Conservation (phyloP, 768 basidiomycete species). For the Xerocomus spinulosus region DNA sequence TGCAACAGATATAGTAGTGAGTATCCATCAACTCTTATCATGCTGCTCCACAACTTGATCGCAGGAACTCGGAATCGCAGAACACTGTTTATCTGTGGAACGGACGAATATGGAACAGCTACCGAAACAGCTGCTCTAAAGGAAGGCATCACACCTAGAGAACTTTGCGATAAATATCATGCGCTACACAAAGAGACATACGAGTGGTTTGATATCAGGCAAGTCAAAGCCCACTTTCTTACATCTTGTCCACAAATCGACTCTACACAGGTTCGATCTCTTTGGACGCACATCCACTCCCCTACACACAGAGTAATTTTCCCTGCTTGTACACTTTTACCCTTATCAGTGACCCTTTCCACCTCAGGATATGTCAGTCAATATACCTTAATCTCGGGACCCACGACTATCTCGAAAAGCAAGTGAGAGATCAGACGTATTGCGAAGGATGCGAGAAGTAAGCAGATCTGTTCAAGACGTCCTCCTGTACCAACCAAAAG, state of each 20-base stretch:
- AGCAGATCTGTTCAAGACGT: conserved; percentile 12
- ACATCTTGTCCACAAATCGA: conserved; percentile 1
- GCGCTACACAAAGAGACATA: conserved; percentile 88
- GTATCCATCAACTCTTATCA: conserved; percentile 17
- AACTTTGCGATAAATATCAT: conserved; percentile 90
- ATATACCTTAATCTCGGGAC: conserved; percentile 83
- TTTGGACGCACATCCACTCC: conserved; percentile 94
- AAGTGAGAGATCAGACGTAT: conserved; percentile 89
- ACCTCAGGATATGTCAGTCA: conserved; percentile 76
- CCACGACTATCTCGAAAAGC: conserved; percentile 71
- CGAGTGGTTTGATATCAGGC: conserved; percentile 97
- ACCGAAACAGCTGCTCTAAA: conserved; percentile 96
- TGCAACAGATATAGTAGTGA: conserved; percentile 55
- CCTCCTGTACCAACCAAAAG: conserved; percentile 7
- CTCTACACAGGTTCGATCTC: conserved; percentile 71
- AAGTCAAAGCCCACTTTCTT: conserved; percentile 15
- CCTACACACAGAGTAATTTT: conserved; percentile 76
- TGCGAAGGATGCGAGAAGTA: conserved; percentile 89
- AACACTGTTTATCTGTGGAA: conserved; percentile 94
- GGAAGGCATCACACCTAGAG: conserved; percentile 72
- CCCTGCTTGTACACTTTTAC: neutral
- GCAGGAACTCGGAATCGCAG: conserved; percentile 72
- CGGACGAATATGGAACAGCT: conserved; percentile 99
- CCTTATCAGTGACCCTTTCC: neutral
- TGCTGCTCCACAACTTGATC: conserved; percentile 3